Base-by-base conservation (phyloP, 2,329 filamentous ascomycete genomes). In the Ilyonectria sp. region DNA sequence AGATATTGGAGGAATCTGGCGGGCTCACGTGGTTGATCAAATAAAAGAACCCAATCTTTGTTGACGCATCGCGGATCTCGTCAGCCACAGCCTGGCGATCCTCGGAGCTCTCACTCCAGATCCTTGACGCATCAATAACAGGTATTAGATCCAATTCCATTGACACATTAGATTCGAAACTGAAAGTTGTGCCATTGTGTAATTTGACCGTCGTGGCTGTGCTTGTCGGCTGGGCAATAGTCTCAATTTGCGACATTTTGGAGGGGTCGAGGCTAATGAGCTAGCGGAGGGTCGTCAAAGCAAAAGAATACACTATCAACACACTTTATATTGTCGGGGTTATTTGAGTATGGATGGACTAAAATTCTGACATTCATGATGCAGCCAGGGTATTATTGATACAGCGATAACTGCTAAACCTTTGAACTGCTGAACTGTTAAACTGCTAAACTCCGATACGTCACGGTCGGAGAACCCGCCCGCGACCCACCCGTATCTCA, bases 1-100 rank as follows among this genome's bases (percentile, higher is more conserved):
- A 74, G 55, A 44, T 43, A 23, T 29, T 29, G n/a, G 2, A 33
- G 13, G 13, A 11, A 11, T 9, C 31, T 10, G 11, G 7, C 31
- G 11, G 11, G 11, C 68, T 37, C n/a, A 75, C 74, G 71, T 80
- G 78, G 68, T 80, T 78, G 40, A 76, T 69, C 17, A 81, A 75
- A 35, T 85, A 84, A 73, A 86, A 85, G 71, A 85, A 86, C 4
- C 84, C 82, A 46, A 82, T 81, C 19, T 80, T 77, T 65, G 71
- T 79, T 23, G 75, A 81, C 47, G 80, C 84, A 69, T 81, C 77
- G 8, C 81, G 78, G 17, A 86, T 79, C 49, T 82, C 74, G 13
- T 73, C 70, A 2, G 84, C 82, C 4, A 85, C 78, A 8, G 73
- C 73, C 54, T 80, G 72, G 1, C 83, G 80, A 17, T 81, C 79